Evolutionary conservation across 2,329 filamentous ascomycete species (phyloP), one percentile per base, ranked within the genome.

Genomic region (Colletotrichum lentis): DNA sequence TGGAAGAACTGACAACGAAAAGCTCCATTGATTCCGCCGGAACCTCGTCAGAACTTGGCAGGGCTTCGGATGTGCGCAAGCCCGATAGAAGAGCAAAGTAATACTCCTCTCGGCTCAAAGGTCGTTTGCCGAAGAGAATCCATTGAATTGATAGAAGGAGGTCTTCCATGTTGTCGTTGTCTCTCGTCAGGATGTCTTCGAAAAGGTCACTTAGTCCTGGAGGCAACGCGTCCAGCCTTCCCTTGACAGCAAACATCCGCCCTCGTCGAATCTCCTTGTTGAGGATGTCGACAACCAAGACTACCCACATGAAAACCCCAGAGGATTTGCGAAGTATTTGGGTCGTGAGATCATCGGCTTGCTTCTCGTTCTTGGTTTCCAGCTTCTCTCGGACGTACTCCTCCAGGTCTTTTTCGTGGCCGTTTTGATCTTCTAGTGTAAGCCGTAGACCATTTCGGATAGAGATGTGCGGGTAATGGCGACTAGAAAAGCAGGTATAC

Each of bases 121-220:
- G 80, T 1, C 74, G 71, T 18, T 71, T 76, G 0, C 84, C 75
- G 53, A 80, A 87, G 0, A 87, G 75, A 2, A 88, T 74, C 80
- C 81, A 87, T 54, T 83, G 80, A 0, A 87, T 71, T 50, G 80
- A 84, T 2, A 83, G 67, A 0, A 79, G 64, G 3, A 86, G 70
- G 1, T 78, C 73, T 3, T 80, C 74, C 49, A 76, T 73, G 39
- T 84, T 78, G 0, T 78, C 67, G 2, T 65, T 37, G 67, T 88
- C 84, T 52, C 82, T 77, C 0, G 69, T 78, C n/a, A 87, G 60
- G 1, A 87, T 83, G 37, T 84, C 75, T 6, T 75, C 75, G 68
- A 88, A 87, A 0, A 88, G 72, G 0, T 81, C 75, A 37, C 78
- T 71, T 0, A 88, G 73, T 3, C 75, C 75, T 0, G 47, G 37